Evolutionary conservation across 352 stramenopile genomes (phyloP), one percentile per base, ranked within the genome.

Genomic region (Blastocystis sp.): DNA sequence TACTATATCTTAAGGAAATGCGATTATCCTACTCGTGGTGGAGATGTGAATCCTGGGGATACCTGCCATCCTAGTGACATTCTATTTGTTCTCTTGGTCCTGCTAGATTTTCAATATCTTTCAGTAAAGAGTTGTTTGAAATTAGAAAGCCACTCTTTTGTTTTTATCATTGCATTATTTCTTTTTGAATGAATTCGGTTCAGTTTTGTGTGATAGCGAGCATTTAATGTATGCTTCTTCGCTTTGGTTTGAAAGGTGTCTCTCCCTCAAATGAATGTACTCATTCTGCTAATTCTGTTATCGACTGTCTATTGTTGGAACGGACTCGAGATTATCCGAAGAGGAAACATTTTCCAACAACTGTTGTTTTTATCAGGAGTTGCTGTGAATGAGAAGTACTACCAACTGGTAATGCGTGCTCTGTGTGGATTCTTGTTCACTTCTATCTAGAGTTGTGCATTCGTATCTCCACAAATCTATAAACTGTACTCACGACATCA

Each of bases 311-410:
- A 1, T 13, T 13, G 50, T n/a, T 59, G 50, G 50, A 59, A 59
- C 11, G 11, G 20, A 59, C 11, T 59, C 11, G 43, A 53, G 20
- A 26, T 43, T 3, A 53, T 84, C 8, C 59, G 54, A 39, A 66
- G 73, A 50, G 73, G 73, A 4, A 84, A 84, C 55, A 26, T 84
- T 9, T 84, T 84, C 26, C 73, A 84, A 69, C 73, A 84, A 41
- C 26, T 84, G 1, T 54, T 84, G 50, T 84, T 84, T 47, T 29
- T 84, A 18, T 66, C 53, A 37, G 73, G 73, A 53, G 20, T 84
- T 45, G 43, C 73, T 37, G 6, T 84, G 13, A 63, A 84, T 41
- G 73, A 84, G 23, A 20, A 66, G 29, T 84, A 69, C 26, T 84
- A 69, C 41, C 64, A 66, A n/a, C 23, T 43, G 29, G 50, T 45